Evolutionary conservation across 2,329 filamentous ascomycete species (phyloP), one percentile per base, ranked within the genome.

Genomic region (Colletotrichum theobromicola): DNA sequence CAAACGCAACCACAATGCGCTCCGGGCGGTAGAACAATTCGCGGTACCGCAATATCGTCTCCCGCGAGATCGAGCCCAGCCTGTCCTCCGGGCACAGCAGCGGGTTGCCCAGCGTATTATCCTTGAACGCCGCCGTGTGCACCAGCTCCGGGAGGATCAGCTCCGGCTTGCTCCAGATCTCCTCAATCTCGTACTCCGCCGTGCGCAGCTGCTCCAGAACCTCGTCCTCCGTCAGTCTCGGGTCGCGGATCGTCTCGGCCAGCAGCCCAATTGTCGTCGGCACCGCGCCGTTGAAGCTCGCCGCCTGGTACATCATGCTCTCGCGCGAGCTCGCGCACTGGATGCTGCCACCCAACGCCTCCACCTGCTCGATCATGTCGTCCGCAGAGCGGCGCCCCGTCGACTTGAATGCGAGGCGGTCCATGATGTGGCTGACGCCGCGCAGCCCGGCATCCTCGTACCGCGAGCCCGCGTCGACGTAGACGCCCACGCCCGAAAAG

Each of bases 81-180:
- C 96, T 89, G 79, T 98, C 96, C 81, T 94, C 91, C 0, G 97
- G 97, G 82, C 97, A 99, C 65, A 99, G 86, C 77, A 99, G 84
- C 5, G 97, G 97, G 84, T 98, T 97, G 46, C 97, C 97, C 15
- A 99, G 89, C 0, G 97, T 98, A 85, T 99, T 98, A 82, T 97
- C 94, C 87, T 95, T 97, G 86, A 95, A 99, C 3, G 96, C 97
- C 12, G 97, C 95, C 87, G 96, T 97, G 84, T 99, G 97, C 46
- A 98, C 93, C 79, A 99, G 86, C 85, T 99, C 97, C 0, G 97
- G 97, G 75, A 99, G 87, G 79, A 99, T 98, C 70, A 99, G 90
- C 81, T 98, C 96, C 0, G 97, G 96, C 88, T 98, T 98, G 79
- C 94, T 93, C 97, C 97, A 99, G 71, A 99, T 98, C 87, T 98